Base-by-base conservation (phyloP, 106 monocot species). In the Platanthera zijinensis region DNA sequence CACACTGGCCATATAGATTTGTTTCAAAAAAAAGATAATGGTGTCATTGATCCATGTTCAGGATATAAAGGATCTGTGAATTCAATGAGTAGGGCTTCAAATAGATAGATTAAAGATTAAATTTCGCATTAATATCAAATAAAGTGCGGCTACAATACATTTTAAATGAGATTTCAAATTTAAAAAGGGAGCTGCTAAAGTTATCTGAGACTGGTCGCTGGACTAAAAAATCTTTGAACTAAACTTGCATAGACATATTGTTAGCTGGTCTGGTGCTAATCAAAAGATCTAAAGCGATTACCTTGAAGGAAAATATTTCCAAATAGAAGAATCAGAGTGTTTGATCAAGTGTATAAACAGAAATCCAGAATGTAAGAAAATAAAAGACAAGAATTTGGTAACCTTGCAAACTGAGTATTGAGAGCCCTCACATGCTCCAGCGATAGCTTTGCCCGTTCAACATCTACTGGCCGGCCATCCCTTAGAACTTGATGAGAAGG, bases 371-470 rank as follows among this genome's bases (percentile, higher is more conserved):
- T 2, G n/a, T n/a, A 48, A 47, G 52, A 10, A 39, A 70, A 48
- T 48, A 49, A 72, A 61, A 48, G 1, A 51, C 18, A 9, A 51
- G 21, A 51, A 72, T 9, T 50, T 51, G 17, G 18, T 21, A 6
- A 97, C 96, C 96, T 97, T 53, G 89, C 89, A 77, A 94, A 97
- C 62, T 97, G 96, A 48, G 39, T 76, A 77, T 97, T 97, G 73
- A 97, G 96, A 79, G 96, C 93, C 78, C 84, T 86, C 69, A 97
- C 96, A 73, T 97, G 84, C 72, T 80, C 84, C 48, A 84, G 78
- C 69, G 91, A 82, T 48, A 80, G 85, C 15, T 89, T 84, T 47
- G 84, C 91, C 80, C 86, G 84, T 59, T 86, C 72, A 25, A 57
- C 72, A 83, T 91, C 93, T 52, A 89, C 73, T 22, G 77, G 48